Evolutionary conservation across 257 asterid species (phyloP), one percentile per base, ranked within the genome.

Genomic region (Scutellaria barbata): DNA sequence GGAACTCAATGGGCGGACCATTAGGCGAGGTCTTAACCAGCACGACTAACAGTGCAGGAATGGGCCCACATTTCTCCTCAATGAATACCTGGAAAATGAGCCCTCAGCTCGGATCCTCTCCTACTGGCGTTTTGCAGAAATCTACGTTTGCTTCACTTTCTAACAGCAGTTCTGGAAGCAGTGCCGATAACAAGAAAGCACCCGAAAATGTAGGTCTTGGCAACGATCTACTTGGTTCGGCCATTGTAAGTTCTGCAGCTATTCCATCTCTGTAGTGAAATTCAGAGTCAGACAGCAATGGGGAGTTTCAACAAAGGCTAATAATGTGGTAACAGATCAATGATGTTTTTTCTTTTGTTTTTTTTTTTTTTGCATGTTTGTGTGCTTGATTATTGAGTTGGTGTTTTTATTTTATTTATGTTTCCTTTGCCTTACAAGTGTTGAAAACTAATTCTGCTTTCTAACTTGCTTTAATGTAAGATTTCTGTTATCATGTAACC

Each of bases 1-100:
- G 84, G 48, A 85, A 67, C 75, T 77, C 94, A 7, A 71, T 86
- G 75, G 96, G 97, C 0, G 97, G 98, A 1, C 99, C 98, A 2
- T 71, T 94, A 5, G 98, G 93, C 18, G 98, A 91, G 82, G 98
- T 83, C 10, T 66, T 91, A 86, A 88, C 86, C n/a, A 79, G 81
- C 69, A 72, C 89, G 3, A 48, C 81, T 13, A 48, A 51, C 10
- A 56, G 30, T 16, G 73, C 45, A 47, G 82, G 80, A 42, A 76
- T 37, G 61, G 77, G 64, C 39, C 66, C 4, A 52, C 63, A 43
- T 63, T 63, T 59, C 9, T 75, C 85, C 6, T 51, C 81, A 8
- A 74, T 66, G 71, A 84, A 80, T 45, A 70, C 72, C 3, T 87
- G 82, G 87, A 81, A 63, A 16, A 73, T 41, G 43, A 82, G 80